Base-by-base conservation (phyloP, 331 rosid genomes). In the Acacia concinna region DNA sequence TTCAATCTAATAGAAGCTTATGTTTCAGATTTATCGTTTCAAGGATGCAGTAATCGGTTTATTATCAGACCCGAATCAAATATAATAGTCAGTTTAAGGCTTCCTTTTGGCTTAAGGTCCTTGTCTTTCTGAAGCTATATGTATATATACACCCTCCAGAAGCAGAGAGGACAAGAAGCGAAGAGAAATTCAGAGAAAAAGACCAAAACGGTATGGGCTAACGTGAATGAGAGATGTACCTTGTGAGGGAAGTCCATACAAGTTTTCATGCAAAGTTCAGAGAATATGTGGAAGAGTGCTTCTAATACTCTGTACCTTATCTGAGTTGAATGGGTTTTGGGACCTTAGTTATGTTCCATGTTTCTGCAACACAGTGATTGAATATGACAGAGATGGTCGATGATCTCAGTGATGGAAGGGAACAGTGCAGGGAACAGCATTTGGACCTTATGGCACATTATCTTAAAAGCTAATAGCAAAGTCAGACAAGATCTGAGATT, bases 121-220 rank as follows among this genome's bases (percentile, higher is more conserved):
- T 74, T 78, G 71, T 59, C 73, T 81, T 70, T 79, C 89, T 64
- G 77, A 79, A 84, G 85, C 49, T 68, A 38, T 18, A 17, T 51
- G n/a, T 49, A 47, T 67, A 68, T 80, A 87, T 59, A 59, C 20
- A 59, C 20, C 68, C 85, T 73, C 40, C 62, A 81, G 80, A 86
- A 74, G 72, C 79, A 78, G 90, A 86, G 87, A 90, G 88, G 86
- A 89, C 80, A 54, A 83, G 81, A 90, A 84, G 84, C 66, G 86
- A 79, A 86, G 81, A 88, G 81, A 73, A 38, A 35, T 54, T 77
- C 74, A 84, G 93, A 85, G 74, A 89, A 20, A 52, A 74, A 82
- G 62, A 85, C 78, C 88, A 88, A 85, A 81, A 18, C 83, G 91
- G 94, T 86, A 94, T 92, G 98, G 98, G 97, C 86, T 68, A 60